phyloP scores from a whole-genome alignment of 352 stramenopile genomes.

The Phytophthora boehmeriae region DNA sequence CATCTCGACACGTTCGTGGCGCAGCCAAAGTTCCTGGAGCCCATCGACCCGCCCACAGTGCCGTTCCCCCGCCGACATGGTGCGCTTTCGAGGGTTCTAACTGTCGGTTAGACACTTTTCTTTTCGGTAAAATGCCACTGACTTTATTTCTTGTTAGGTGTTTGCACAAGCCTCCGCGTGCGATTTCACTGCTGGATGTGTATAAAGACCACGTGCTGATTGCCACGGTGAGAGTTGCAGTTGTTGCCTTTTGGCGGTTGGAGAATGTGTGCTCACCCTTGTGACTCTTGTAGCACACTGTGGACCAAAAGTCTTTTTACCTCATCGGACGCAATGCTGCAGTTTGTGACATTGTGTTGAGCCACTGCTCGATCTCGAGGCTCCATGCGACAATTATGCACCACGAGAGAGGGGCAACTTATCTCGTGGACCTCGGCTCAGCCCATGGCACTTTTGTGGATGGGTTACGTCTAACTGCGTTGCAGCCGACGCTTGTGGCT shows the following conservation, averaged over 20 bases:
- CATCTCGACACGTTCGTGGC: constrained; percentile 57
- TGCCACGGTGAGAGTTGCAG: constrained; percentile 51
- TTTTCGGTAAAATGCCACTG: too few species aligned
- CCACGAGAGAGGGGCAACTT: constrained; percentile 74
- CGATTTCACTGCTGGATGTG: constrained; percentile 75
- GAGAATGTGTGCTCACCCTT: constrained; percentile 5
- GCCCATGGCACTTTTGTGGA: constrained; percentile 84
- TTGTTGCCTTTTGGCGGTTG: background rate
- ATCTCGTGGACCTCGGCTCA: constrained; percentile 79
- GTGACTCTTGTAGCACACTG: constrained; percentile 69
- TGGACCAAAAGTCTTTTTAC: constrained; percentile 80
- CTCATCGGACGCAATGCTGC: constrained; percentile 77
- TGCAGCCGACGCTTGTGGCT: constrained; percentile 74
- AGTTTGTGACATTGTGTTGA: constrained; percentile 81
- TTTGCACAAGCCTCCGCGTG: constrained; percentile 53
- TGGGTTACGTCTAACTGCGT: constrained; percentile 52
- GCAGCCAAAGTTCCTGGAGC: constrained; percentile 69
- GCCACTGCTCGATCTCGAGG: constrained; percentile 85
- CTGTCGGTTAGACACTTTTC: background rate
- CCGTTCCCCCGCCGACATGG: constrained; percentile 74
- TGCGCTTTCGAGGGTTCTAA: too few species aligned
- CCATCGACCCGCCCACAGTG: constrained; percentile 67
- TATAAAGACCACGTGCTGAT: constrained; percentile 86
- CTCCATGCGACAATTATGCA: constrained; percentile 79
- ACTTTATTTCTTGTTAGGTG: constrained; percentile 27